A percentile compares a stretch with the other conserved stretches of the same genome.
Evolutionary conservation across 2,329 filamentous ascomycete genomes (phyloP).

Genomic region (Fusarium nelsonii): DNA sequence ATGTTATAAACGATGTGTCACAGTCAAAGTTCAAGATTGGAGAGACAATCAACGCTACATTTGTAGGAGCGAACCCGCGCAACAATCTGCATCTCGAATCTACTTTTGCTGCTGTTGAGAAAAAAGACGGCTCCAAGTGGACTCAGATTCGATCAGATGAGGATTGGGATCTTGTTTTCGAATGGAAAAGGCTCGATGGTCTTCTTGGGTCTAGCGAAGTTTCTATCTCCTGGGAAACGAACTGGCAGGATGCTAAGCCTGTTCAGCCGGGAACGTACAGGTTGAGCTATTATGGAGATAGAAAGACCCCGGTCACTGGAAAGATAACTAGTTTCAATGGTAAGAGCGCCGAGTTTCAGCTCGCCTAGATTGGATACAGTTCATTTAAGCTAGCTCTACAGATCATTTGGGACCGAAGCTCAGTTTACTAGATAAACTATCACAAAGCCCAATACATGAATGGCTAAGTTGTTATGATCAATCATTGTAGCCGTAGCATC

Average conservation of each 20-base stretch:
- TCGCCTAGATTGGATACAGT: background rate
- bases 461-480: too few relatives aligned
- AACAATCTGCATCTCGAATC: background rate
- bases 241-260: slow-evolving; percentile 3
- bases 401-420: too few relatives aligned
- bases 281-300: slow-evolving; percentile 10
- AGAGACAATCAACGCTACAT: background rate
- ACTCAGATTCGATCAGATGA: slow-evolving; percentile 5
- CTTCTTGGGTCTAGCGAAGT: slow-evolving; percentile 9
- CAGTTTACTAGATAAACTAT: too few relatives aligned
- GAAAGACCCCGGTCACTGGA: background rate
- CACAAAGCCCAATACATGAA: too few relatives aligned
- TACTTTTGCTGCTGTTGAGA: slow-evolving; percentile 8
- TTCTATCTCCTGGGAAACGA: background rate
- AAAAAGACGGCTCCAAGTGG: background rate
- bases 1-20: background rate
- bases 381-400: too few relatives aligned
- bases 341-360: background rate
- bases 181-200: slow-evolving; percentile 19
- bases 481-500: background rate
- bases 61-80: background rate
- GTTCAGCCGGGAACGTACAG: background rate
- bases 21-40: slow-evolving; percentile 3
- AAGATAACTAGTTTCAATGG: slow-evolving; percentile 8
- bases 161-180: slow-evolving; percentile 14